phyloP scores from a whole-genome alignment of 768 basidiomycete species.

The Rhodotorula taiwanensis region DNA sequence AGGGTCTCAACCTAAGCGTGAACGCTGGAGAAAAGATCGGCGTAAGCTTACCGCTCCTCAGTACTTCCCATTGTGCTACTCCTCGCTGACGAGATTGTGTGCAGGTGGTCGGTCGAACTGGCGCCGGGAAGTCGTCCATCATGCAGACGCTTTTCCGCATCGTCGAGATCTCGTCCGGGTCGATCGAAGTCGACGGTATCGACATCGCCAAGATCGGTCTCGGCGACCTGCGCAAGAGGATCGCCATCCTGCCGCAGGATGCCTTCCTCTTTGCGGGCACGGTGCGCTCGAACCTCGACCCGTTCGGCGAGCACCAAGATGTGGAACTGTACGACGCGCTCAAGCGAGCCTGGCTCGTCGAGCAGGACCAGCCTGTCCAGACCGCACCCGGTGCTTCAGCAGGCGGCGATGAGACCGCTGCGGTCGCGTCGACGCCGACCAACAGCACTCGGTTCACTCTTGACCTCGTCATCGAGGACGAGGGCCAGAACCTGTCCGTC shows the following conservation, averaged over 20 bases:
- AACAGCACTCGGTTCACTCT: conserved; percentile 59
- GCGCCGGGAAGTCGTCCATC: conserved; percentile 63
- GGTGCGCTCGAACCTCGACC: conserved; percentile 65
- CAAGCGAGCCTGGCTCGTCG: conserved; percentile 73
- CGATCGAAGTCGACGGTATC: conserved; percentile 71
- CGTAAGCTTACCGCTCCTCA: too few relatives aligned
- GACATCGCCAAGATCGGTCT: conserved; percentile 77
- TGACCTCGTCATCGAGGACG: conserved; percentile 76
- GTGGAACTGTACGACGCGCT: conserved; percentile 79
- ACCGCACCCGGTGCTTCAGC: conserved; percentile 5
- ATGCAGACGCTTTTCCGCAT: conserved; percentile 80
- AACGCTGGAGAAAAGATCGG: conserved; percentile 80
- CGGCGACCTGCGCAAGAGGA: conserved; percentile 41
- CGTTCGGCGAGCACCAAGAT: conserved; percentile 74
- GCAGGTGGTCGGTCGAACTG: conserved; percentile 62
- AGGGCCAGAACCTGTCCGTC: conserved; percentile 52
- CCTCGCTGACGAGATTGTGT: too few relatives aligned
- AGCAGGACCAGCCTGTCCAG: conserved; percentile 48
- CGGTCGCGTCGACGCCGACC: conserved; percentile 45
- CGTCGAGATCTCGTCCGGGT: conserved; percentile 68
- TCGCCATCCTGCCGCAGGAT: conserved; percentile 43
- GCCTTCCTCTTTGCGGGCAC: conserved; percentile 63
- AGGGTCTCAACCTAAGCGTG: conserved; percentile 66
- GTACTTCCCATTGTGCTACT: too few relatives aligned
- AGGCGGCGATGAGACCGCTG: not conserved